Evolutionary conservation across 441 rosid genomes (phyloP).

Genomic region (Codiaeum variegatum): DNA sequence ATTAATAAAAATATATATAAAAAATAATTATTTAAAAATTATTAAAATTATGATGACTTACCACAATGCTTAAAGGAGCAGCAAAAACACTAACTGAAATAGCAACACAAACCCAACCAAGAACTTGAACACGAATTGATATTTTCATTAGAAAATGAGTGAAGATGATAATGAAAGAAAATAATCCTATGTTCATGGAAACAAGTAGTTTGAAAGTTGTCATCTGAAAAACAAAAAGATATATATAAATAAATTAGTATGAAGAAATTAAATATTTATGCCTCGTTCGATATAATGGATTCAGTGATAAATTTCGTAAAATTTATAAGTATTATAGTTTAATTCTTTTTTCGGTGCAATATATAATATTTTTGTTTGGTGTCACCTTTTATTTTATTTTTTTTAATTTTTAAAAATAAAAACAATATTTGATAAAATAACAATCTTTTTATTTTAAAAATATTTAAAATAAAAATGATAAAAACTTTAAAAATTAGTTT

Average conservation of each 20-base stretch:
- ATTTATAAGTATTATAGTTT: no score
- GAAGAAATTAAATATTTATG: background rate
- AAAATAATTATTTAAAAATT: background rate
- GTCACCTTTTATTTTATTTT: no score
- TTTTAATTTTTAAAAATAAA: no score
- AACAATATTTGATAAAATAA: no score
- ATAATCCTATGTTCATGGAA: slow-evolving; percentile 52
- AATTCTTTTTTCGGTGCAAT: no score
- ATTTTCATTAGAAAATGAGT: slow-evolving; percentile 36
- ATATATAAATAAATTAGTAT: background rate
- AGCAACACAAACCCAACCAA: slow-evolving; percentile 83
- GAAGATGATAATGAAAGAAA: slow-evolving; percentile 42
- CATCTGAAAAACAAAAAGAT: slow-evolving; percentile 55
- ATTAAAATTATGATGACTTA: slow-evolving; percentile 20
- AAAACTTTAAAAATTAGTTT: no score
- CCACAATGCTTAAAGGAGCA: slow-evolving; percentile 75
- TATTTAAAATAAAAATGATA: no score
- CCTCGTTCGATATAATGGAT: no score
- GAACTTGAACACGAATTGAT: slow-evolving; percentile 29
- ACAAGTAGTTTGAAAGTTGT: slow-evolving; percentile 48
- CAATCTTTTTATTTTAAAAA: no score
- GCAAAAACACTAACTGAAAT: slow-evolving; percentile 71
- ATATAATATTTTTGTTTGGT: no score
- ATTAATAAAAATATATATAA: background rate
- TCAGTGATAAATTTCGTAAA: no score